phyloP scores from a whole-genome alignment of 2,329 filamentous ascomycete genomes.

The Periconia sp. region DNA sequence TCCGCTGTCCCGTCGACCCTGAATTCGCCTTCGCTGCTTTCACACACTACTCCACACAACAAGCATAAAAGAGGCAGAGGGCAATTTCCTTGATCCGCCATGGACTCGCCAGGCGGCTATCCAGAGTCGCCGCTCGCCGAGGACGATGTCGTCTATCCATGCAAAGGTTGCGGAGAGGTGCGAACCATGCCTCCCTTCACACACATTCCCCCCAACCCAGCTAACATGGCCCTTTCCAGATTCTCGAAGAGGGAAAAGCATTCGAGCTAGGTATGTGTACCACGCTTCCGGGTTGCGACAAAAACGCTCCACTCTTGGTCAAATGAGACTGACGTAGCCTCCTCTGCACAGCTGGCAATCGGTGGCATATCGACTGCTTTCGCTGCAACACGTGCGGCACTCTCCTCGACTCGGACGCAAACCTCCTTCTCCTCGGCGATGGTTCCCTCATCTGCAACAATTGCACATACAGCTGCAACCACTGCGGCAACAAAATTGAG shows the following conservation, averaged over 20 bases:
- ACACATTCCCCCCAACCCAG: constrained; percentile 6
- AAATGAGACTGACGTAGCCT: constrained; percentile 26
- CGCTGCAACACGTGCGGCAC: constrained; percentile 95
- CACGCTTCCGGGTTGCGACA: neutral
- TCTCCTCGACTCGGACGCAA: constrained; percentile 95
- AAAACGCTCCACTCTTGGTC: neutral
- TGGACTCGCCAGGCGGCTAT: constrained; percentile 59
- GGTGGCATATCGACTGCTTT: constrained; percentile 99
- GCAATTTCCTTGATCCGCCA: constrained; percentile 23
- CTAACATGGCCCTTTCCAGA: constrained; percentile 57
- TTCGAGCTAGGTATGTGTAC: constrained; percentile 82
- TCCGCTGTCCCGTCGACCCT: neutral
- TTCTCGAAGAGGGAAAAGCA: constrained; percentile 96
- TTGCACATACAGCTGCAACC: constrained; percentile 98
- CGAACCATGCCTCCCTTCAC: constrained; percentile 11
- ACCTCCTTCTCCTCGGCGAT: constrained; percentile 93
- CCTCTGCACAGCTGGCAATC: constrained; percentile 71
- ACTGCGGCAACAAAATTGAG: constrained; percentile 96
- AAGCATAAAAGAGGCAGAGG: neutral
- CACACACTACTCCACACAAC: neutral
- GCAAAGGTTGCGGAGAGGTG: constrained; percentile 61
- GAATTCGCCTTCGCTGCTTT: neutral
- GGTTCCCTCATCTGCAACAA: constrained; percentile 99
- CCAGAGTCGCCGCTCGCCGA: constrained; percentile 53
- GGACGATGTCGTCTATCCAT: constrained; percentile 60